Percentiles rank a stretch among this genome's conserved stretches.
Conservation (phyloP, 73 alveolate species). For the Paramecium bursaria region DNA sequence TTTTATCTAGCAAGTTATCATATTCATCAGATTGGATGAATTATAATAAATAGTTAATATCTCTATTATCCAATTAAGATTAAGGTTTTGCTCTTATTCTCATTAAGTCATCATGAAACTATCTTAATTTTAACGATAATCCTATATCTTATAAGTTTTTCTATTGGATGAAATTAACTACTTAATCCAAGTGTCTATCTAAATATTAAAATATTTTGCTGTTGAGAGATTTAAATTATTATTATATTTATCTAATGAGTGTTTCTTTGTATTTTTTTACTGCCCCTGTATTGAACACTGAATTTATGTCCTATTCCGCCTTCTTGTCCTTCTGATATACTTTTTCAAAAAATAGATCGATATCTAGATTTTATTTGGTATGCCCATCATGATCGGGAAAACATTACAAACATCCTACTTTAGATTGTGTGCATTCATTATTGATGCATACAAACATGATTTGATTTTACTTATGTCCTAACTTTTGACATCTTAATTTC, state of each 20-base stretch:
- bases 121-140: conserved; percentile 19
- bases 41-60: neutral
- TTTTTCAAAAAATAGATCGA: conserved; percentile 15
- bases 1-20: neutral
- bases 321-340: conserved; percentile 7
- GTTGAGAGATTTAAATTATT: conserved; percentile 19
- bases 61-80: conserved; percentile 39
- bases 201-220: conserved; percentile 17
- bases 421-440: neutral
- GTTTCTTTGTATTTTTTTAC: conserved; percentile 14
- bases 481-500: conserved; percentile 23
- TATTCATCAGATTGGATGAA: conserved; percentile 23
- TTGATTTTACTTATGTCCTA: neutral
- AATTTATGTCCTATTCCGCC: neutral
- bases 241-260: conserved; percentile 32
- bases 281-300: conserved; percentile 6
- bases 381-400: conserved; percentile 63
- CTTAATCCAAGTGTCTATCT: conserved; percentile 15
- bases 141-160: conserved; percentile 11
- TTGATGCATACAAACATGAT: conserved; percentile 8
- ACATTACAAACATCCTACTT: conserved; percentile 40
- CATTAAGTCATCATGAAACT: conserved; percentile 44
- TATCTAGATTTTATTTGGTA: conserved; percentile 47
- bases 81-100: conserved; percentile 21
- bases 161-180: neutral